These are phyloP conservation scores for Prunus armeniaca DNA, from an alignment of 306 rosid species.

Conservation along the genomic window DNA sequence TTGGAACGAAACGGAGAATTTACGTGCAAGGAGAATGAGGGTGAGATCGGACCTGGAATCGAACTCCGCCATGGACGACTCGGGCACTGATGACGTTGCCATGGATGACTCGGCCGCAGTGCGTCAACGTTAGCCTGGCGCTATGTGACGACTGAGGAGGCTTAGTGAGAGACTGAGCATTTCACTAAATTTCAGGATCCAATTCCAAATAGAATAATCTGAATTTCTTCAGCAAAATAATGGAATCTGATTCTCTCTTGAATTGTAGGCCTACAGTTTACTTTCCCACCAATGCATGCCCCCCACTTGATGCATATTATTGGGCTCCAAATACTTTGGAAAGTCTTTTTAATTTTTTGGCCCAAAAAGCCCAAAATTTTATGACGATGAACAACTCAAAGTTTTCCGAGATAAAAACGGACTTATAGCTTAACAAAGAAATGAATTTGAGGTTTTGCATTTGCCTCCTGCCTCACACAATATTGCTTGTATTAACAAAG, in stretches of 20 bases:
- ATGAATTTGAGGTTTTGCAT: too few relatives aligned
- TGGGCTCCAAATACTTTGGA: too few relatives aligned
- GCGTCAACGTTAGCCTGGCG: slow-evolving; percentile 5
- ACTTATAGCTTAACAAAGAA: too few relatives aligned
- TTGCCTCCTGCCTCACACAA: too few relatives aligned
- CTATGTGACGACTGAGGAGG: background rate
- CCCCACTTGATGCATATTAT: too few relatives aligned
- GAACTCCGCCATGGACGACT: slow-evolving; percentile 33
- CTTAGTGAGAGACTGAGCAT: background rate
- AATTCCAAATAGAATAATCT: background rate
- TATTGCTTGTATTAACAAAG: too few relatives aligned
- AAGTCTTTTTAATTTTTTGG: too few relatives aligned
- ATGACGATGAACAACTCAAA: too few relatives aligned
- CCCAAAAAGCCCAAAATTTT: too few relatives aligned
- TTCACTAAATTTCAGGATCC: background rate
- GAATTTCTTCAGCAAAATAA: background rate
- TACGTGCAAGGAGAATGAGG: slow-evolving; percentile 4
- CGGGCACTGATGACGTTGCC: slow-evolving; percentile 29
- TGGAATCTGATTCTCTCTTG: background rate
- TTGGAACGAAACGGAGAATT: background rate
- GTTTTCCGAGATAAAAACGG: too few relatives aligned
- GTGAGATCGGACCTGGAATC: slow-evolving; percentile 45
- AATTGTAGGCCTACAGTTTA: too few relatives aligned
- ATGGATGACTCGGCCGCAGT: slow-evolving; percentile 21
- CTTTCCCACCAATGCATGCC: too few relatives aligned